Base-by-base conservation (phyloP, 345 rosid species). In the Citropsis articulata region DNA sequence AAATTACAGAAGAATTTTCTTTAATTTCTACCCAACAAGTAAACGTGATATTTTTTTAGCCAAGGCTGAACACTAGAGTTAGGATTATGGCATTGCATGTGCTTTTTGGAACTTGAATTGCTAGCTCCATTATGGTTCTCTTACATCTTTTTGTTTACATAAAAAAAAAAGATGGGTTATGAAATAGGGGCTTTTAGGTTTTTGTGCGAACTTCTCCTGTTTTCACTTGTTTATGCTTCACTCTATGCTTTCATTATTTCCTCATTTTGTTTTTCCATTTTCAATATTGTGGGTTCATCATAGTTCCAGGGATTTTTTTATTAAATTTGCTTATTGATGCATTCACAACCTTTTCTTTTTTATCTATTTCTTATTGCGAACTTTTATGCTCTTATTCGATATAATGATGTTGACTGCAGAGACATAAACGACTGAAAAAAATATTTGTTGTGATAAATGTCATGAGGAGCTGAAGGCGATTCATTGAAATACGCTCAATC, bases 391-490 rank as follows among this genome's bases (percentile, higher is more conserved):
- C 24, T 79, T 30, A 77, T 53, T 30, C 13, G 0, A 21, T 30
- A 50, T 66, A 4, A 45, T 64, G 38, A 45, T 69, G 8, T 72
- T 68, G 77, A 73, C 45, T 85, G 89, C 93, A 95, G 99, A 90
- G 84, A 76, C 94, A 92, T 84, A 92, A 86, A 84, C 86, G 88
- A 78, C 70, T 35, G 84, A 92, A 91, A 87, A 91, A 90, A 85
- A 86, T 91, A 81, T 95, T 95, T 56, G 2, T 88, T 53, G 87
- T 92, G 82, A 95, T 92, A 71, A n/a, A n/a, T n/a, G n/a, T n/a
- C 97, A 95, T 67, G 81, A 86, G 79, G 99, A 93, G 78, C 1
- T 95, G 75, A 81, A 82, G 91, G 98, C 89, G 56, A 85, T 75
- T 77, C 27, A 70, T 33, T 63, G 21, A 36, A 27, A 66, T 27